Evolutionary conservation across 129 eudicot species (phyloP), one percentile per base, ranked within the genome.

Genomic region (Centaurea solstitialis): DNA sequence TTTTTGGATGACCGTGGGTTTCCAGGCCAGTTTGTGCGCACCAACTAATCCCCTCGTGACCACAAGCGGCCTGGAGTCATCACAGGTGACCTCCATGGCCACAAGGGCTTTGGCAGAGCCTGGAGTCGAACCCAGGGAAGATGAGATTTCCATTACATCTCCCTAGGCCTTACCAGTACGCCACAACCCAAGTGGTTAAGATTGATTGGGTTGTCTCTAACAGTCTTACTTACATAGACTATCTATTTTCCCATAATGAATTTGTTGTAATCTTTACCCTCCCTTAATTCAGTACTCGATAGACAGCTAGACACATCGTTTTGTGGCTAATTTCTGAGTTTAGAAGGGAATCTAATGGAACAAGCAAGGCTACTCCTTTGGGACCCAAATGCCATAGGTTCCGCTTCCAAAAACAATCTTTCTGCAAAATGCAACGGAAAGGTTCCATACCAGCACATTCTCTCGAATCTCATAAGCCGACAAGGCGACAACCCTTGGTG

Each of bases 341-440:
- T 40, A 12, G 39, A 71, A 72, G 13, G 33, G 24, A 50, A 39
- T 17, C 61, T 40, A 17, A 18, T 72, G 59, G 76, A 39, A 72
- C 7, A 40, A 72, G 20, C 13, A 28, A 73, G 77, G 40, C 53
- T 45, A 45, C 77, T 73, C 67, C 67, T 45, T 73, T 45, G 66
- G 22, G 23, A 23, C 15, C 40, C 79, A 33, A 75, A 75, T 24
- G 30, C 50, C 26, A 8, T 10, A 28, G 9, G 30, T 53, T 74
- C 3, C 1, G 9, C 68, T 43, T 72, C 30, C 62, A 72, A 10
- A 9, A 9, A 22, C 64, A 10, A 18, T 8, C 18, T 41, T 11
- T 72, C 22, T 72, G 28, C 35, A 24, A 40, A 41, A 20, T 35
- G 20, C 20, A 61, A 21, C 12, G 23, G 12, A 61, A 61, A 20